phyloP scores from a whole-genome alignment of 1,139 yeast species.

The Kodamaea arcana region DNA sequence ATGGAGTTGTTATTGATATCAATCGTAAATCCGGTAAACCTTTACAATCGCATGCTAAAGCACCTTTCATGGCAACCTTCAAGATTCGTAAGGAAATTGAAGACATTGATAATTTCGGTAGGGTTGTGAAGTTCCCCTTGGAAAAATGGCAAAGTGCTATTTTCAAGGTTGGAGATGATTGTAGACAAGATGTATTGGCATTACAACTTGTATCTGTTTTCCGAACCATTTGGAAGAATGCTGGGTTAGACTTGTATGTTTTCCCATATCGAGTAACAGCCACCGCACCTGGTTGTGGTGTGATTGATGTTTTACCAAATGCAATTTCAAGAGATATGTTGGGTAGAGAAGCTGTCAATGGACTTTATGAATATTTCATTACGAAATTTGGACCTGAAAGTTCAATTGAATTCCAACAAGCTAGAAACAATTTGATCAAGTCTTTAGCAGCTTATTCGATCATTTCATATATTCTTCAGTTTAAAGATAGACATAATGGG shows the following conservation, averaged over 20 bases:
- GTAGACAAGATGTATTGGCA: slow-evolving; percentile 96
- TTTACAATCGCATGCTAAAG: slow-evolving; percentile 97
- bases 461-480: slow-evolving; percentile 85
- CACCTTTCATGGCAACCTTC: slow-evolving; percentile 97
- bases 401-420: slow-evolving; percentile 83
- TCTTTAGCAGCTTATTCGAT: slow-evolving; percentile 95
- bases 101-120: slow-evolving; percentile 42
- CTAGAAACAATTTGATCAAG: slow-evolving; percentile 87
- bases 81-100: slow-evolving; percentile 62
- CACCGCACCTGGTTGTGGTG: slow-evolving; percentile 99
- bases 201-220: slow-evolving; percentile 88
- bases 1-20: slow-evolving; percentile 88
- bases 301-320: slow-evolving; percentile 94
- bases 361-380: slow-evolving; percentile 85
- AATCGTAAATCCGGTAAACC: slow-evolving; percentile 92
- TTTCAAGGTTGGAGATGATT: slow-evolving; percentile 98
- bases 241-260: slow-evolving; percentile 86
- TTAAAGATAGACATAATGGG: slow-evolving; percentile 98
- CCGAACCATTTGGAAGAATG: slow-evolving; percentile 81
- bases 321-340: slow-evolving; percentile 96
- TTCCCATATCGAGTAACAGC: slow-evolving; percentile 96
- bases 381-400: slow-evolving; percentile 94
- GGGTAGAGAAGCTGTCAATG: slow-evolving; percentile 98
- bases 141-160: slow-evolving; percentile 92
- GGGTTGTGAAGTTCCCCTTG: slow-evolving; percentile 27